phyloP scores from a whole-genome alignment of 78 protist genomes.

The Speleostelium caveatum region DNA sequence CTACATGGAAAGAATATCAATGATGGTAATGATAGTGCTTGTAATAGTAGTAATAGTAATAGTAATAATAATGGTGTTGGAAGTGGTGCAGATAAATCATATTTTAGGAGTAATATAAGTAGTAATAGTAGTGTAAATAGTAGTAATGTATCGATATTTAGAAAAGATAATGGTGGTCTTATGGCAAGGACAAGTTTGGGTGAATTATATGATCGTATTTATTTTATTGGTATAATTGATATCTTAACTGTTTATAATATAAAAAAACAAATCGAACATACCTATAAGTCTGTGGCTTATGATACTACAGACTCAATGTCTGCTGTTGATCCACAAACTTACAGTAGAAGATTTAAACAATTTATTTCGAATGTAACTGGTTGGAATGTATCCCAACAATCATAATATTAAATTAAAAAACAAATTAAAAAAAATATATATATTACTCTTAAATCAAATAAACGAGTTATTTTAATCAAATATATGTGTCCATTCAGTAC shows the following conservation, averaged over 20 bases:
- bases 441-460: not conserved
- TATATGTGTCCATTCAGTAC: not conserved
- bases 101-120: too few species aligned
- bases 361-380: constrained; percentile 41
- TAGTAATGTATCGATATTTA: constrained; percentile 17
- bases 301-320: constrained; percentile 69
- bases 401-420: constrained; percentile 4
- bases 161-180: constrained; percentile 50
- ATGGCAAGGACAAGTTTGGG: constrained; percentile 34
- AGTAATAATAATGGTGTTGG: too few species aligned
- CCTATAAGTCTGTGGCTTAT: constrained; percentile 55
- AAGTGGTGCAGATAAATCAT: too few species aligned
- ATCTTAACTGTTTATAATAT: constrained; percentile 52
- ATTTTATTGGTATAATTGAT: constrained; percentile 58
- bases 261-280: constrained; percentile 69
- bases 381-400: constrained; percentile 30
- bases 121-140: too few species aligned
- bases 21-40: not conserved
- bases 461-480: not conserved
- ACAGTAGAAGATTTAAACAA: constrained; percentile 38
- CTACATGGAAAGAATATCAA: constrained; percentile 20
- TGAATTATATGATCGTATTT: constrained; percentile 49
- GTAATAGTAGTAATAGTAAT: too few species aligned
- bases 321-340: constrained; percentile 63
- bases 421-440: too few species aligned